These are phyloP conservation scores for Tetraselmis striata DNA, from an alignment of 139 green algal species.

Conservation along the genomic window DNA sequence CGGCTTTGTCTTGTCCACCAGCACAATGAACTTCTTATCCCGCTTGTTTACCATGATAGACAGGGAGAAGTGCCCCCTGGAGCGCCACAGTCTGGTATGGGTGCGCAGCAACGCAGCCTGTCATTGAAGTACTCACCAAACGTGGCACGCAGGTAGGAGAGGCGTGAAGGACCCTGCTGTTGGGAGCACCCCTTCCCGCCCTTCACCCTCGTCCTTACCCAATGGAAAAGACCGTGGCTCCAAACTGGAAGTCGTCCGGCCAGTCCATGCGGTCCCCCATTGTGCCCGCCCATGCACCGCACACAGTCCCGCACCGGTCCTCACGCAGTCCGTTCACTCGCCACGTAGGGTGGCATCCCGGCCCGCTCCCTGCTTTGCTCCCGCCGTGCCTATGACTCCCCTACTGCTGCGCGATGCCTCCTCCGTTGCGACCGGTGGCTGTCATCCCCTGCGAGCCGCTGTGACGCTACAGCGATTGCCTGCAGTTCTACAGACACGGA, in stretches of 20 bases:
- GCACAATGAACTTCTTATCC: neutral
- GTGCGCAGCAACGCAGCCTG: neutral
- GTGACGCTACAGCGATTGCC: too few relatives aligned
- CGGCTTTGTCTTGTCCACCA: neutral
- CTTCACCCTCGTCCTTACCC: neutral
- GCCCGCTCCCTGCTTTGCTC: too few relatives aligned
- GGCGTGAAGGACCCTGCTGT: neutral
- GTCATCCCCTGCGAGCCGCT: too few relatives aligned
- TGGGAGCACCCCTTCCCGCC: neutral
- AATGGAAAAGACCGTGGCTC: neutral
- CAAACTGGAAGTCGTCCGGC: neutral
- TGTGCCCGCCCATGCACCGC: neutral
- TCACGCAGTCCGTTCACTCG: too few relatives aligned
- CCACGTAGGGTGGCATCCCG: too few relatives aligned
- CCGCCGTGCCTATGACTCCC: too few relatives aligned
- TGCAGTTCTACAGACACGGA: too few relatives aligned
- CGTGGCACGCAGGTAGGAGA: neutral
- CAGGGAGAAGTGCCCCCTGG: neutral
- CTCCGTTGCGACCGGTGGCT: too few relatives aligned
- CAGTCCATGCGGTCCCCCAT: neutral
- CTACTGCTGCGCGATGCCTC: too few relatives aligned
- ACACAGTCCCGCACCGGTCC: too few relatives aligned
- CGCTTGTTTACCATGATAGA: neutral
- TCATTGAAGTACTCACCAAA: neutral
- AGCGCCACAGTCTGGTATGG: neutral